Evolutionary conservation across 2,329 filamentous ascomycete species (phyloP).

Genomic region (Curvularia sp.): DNA sequence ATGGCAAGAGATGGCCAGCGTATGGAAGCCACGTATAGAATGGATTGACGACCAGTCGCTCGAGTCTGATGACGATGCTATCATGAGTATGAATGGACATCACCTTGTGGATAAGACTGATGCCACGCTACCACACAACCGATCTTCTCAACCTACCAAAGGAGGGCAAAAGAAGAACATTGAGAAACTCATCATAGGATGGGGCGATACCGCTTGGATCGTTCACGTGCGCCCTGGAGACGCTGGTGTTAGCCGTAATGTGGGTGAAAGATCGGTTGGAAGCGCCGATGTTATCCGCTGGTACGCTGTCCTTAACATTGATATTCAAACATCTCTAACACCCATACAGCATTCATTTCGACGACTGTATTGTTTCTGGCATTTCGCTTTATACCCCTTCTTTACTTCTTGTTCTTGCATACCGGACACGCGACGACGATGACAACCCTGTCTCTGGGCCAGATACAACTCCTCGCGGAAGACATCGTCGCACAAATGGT

Average conservation of each 20-base stretch:
- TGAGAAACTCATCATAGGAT: slow-evolving; percentile 89
- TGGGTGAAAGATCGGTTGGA: slow-evolving; percentile 74
- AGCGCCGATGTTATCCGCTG: slow-evolving; percentile 90
- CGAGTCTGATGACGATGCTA: slow-evolving; percentile 71
- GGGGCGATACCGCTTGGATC: slow-evolving; percentile 96
- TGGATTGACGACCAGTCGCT: slow-evolving; percentile 89
- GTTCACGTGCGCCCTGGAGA: slow-evolving; percentile 85
- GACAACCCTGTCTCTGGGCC: slow-evolving; percentile 63
- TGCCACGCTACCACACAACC: slow-evolving; percentile 51
- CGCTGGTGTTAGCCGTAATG: slow-evolving; percentile 69
- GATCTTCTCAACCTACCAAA: slow-evolving; percentile 54
- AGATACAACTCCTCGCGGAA: slow-evolving; percentile 66
- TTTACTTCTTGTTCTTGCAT: slow-evolving; percentile 89
- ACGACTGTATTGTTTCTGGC: slow-evolving; percentile 97
- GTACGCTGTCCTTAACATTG: not conserved
- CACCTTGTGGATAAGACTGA: slow-evolving; percentile 44
- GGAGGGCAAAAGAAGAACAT: slow-evolving; percentile 42
- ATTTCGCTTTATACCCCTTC: slow-evolving; percentile 95
- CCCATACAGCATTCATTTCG: slow-evolving; percentile 67
- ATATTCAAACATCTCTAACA: not conserved
- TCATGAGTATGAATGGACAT: slow-evolving; percentile 45
- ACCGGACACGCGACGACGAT: slow-evolving; percentile 77
- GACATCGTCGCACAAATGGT: slow-evolving; percentile 76
- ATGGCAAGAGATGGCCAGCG: slow-evolving; percentile 95
- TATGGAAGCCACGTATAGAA: slow-evolving; percentile 90